Conservation (phyloP, 2,329 filamentous ascomycete genomes). For the Hirsutella minnesotensis region DNA sequence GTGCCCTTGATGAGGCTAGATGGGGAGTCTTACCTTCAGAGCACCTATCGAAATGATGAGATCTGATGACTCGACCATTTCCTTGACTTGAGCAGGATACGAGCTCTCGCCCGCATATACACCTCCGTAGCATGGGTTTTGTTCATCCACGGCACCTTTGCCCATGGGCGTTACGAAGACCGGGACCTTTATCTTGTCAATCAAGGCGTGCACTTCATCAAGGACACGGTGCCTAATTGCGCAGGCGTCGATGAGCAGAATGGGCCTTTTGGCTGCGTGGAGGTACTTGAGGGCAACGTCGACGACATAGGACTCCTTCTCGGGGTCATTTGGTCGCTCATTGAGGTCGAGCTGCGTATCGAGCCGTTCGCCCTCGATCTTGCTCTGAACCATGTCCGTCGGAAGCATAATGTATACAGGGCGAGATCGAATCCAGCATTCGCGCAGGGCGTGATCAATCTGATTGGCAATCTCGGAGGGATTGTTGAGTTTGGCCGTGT, state of each 20-base stretch:
- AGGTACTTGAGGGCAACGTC: constrained; percentile 65
- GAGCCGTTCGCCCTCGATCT: constrained; percentile 62
- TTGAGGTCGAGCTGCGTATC: constrained; percentile 58
- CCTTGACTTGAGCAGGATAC: constrained; percentile 47
- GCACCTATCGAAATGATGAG: constrained; percentile 59
- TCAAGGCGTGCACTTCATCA: constrained; percentile 58
- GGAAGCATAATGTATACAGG: constrained; percentile 80
- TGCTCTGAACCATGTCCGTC: constrained; percentile 66
- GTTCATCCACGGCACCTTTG: constrained; percentile 73
- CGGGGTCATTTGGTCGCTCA: constrained; percentile 52
- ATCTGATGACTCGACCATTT: constrained; percentile 56
- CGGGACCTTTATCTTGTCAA: constrained; percentile 63
- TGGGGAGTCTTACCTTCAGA: constrained; percentile 30
- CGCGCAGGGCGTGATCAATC: constrained; percentile 65
- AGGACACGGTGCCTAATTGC: constrained; percentile 66
- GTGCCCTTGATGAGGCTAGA: too few species aligned
- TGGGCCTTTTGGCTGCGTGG: constrained; percentile 58
- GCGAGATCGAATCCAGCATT: constrained; percentile 62
- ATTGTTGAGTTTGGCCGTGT: constrained; percentile 58
- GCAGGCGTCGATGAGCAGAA: constrained; percentile 75
- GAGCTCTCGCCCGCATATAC: constrained; percentile 77
- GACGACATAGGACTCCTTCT: constrained; percentile 73
- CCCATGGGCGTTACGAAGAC: constrained; percentile 88
- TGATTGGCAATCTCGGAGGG: constrained; percentile 57
- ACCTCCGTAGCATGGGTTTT: constrained; percentile 63